Evolutionary conservation across 2,329 filamentous ascomycete genomes (phyloP).

Genomic region (Cladophialophora carrionii): DNA sequence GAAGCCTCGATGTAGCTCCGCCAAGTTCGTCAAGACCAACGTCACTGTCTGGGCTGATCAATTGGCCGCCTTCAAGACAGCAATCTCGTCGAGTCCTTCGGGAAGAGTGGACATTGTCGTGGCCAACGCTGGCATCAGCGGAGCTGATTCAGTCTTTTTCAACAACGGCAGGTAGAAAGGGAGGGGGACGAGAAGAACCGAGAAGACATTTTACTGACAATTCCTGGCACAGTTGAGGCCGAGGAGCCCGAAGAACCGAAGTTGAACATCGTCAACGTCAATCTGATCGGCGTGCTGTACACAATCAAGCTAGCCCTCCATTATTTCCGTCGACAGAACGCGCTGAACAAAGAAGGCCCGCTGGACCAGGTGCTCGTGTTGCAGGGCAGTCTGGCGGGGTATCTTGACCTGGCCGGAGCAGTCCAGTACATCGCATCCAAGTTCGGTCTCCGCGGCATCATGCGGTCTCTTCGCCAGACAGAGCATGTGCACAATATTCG

Average conservation of each 20-base stretch:
- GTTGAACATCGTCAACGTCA: slow-evolving; percentile 42
- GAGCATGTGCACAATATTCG: slow-evolving; percentile 47
- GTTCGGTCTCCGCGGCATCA: slow-evolving; percentile 46
- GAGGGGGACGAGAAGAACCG: slow-evolving; percentile 40
- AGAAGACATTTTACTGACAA: not conserved
- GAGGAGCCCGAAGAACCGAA: slow-evolving; percentile 41
- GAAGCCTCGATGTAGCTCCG: slow-evolving; percentile 15
- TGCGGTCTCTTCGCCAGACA: slow-evolving; percentile 43
- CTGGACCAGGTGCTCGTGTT: slow-evolving; percentile 41
- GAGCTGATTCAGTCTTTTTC: slow-evolving; percentile 42
- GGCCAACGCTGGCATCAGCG: slow-evolving; percentile 67
- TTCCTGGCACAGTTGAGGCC: slow-evolving; percentile 37
- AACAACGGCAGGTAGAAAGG: slow-evolving; percentile 30
- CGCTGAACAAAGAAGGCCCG: slow-evolving; percentile 37
- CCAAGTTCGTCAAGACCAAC: slow-evolving; percentile 51
- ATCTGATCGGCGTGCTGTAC: slow-evolving; percentile 34
- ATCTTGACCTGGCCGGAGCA: slow-evolving; percentile 42
- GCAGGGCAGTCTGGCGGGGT: slow-evolving; percentile 45
- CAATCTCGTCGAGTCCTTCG: slow-evolving; percentile 57
- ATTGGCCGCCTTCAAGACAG: slow-evolving; percentile 64
- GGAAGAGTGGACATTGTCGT: slow-evolving; percentile 66
- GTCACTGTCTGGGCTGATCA: slow-evolving; percentile 69
- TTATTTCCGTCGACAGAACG: slow-evolving; percentile 42
- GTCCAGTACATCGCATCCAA: slow-evolving; percentile 46
- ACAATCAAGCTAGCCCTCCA: slow-evolving; percentile 39